Conservation (phyloP, 1,284 basidiomycete genomes). For the Cutaneotrichosporon sp. region DNA sequence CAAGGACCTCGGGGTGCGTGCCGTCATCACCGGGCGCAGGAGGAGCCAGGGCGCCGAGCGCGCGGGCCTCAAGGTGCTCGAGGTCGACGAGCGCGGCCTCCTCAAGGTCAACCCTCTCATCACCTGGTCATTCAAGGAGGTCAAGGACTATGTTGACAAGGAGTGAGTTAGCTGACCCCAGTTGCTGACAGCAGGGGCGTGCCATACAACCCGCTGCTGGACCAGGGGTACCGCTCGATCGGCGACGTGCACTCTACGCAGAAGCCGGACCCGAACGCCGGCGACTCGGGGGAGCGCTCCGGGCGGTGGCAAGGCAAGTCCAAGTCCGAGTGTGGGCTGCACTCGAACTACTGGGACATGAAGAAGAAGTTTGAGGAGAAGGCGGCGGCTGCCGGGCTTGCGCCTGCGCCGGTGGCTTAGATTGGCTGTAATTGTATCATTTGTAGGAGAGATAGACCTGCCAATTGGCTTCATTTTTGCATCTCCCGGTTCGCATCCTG, state of each 20-base stretch:
- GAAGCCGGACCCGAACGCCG: slow-evolving; percentile 59
- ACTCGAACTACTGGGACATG: slow-evolving; percentile 75
- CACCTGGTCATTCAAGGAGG: slow-evolving; percentile 81
- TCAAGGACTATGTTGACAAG: slow-evolving; percentile 81
- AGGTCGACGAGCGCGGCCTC: slow-evolving; percentile 88
- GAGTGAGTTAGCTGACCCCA: slow-evolving; percentile 56
- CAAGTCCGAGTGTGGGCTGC: slow-evolving; percentile 95
- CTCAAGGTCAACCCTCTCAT: slow-evolving; percentile 95
- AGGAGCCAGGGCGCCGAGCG: slow-evolving; percentile 90
- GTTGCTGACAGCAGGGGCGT: slow-evolving; percentile 60
- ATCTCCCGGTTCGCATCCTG: neutral
- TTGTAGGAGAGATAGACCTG: neutral
- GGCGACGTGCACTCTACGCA: slow-evolving; percentile 96
- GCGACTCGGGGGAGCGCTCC: slow-evolving; percentile 74
- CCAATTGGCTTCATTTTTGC: neutral
- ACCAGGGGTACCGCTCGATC: slow-evolving; percentile 89
- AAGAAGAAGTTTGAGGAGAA: slow-evolving; percentile 53
- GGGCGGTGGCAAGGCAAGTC: slow-evolving; percentile 88
- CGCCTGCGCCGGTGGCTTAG: neutral
- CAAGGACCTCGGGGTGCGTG: slow-evolving; percentile 72
- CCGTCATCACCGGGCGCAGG: slow-evolving; percentile 92
- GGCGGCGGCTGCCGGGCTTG: slow-evolving; percentile 10
- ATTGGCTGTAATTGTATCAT: neutral
- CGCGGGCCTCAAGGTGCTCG: slow-evolving; percentile 77
- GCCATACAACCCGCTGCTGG: slow-evolving; percentile 84